A percentile compares a stretch with the other conserved stretches of the same genome.
phyloP scores from a whole-genome alignment of 2,329 filamentous ascomycete genomes.

The Aspergillus aculeatus region DNA sequence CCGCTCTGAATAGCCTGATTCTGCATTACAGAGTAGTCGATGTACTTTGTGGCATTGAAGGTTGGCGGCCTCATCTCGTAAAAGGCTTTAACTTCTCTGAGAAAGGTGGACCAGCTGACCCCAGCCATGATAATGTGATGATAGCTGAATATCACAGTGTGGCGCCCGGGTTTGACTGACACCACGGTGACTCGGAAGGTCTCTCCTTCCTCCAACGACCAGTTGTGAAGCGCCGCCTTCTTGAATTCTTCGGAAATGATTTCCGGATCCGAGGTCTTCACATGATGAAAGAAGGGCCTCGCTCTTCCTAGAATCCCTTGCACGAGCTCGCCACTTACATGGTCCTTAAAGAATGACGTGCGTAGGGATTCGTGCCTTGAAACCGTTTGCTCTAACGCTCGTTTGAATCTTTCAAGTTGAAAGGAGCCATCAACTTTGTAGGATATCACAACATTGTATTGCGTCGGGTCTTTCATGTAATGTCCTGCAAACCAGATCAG shows the following conservation, averaged over 20 bases:
- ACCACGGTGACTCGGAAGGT: neutral
- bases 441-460: constrained; percentile 1
- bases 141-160: constrained; percentile 6
- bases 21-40: constrained; percentile 1
- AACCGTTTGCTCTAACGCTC: neutral
- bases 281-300: neutral
- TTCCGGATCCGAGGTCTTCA: neutral
- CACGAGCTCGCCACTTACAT: neutral
- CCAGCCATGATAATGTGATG: constrained; percentile 22
- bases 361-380: neutral
- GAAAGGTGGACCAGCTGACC: constrained; percentile 4
- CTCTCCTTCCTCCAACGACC: neutral
- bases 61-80: neutral
- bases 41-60: neutral
- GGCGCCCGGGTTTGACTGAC: neutral
- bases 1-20: neutral
- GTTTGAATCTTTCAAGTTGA: neutral
- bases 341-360: constrained; percentile 1
- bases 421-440: neutral
- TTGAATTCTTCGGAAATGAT: neutral
- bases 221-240: neutral
- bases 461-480: constrained; percentile 4
- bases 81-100: neutral
- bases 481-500: constrained; percentile 7
- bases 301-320: neutral